Percentiles rank a stretch among this genome's conserved stretches.
Evolutionary conservation across 495 filamentous ascomycete genomes (phyloP).

Genomic region (Wilcoxina mikolae): DNA sequence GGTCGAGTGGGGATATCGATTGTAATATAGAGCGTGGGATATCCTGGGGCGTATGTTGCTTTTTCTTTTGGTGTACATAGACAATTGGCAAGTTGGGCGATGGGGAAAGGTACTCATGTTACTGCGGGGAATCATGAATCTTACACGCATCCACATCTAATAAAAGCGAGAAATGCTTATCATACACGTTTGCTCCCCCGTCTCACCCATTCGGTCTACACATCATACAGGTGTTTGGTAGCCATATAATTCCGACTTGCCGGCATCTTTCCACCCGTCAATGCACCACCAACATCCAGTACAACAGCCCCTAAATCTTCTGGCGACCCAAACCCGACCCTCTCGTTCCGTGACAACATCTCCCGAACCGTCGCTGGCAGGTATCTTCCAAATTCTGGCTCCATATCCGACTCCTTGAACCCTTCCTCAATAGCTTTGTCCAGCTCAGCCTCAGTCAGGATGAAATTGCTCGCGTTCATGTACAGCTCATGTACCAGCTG

Average conservation of each 20-base stretch:
- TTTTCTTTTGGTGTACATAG: conserved; percentile 2
- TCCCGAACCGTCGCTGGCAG: conserved; percentile 39
- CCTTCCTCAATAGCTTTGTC: conserved; percentile 44
- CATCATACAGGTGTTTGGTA: neutral
- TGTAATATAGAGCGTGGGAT: conserved; percentile 4
- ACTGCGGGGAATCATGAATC: neutral
- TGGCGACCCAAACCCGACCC: neutral
- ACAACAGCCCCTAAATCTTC: neutral
- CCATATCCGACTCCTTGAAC: conserved; percentile 48
- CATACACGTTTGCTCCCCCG: neutral
- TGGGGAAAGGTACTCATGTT: neutral
- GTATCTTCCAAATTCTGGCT: conserved; percentile 29
- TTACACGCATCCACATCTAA: neutral
- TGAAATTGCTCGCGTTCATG: conserved; percentile 49
- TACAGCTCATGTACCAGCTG: conserved; percentile 47
- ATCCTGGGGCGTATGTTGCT: conserved; percentile 2
- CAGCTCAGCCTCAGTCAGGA: conserved; percentile 47
- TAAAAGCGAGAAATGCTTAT: conserved; percentile 1
- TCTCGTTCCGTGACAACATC: conserved; percentile 30
- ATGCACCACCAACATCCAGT: conserved; percentile 3
- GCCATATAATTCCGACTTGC: neutral
- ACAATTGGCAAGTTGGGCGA: neutral
- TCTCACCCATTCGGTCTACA: neutral
- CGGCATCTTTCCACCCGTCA: conserved; percentile 6
- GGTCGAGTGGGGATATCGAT: neutral